phyloP scores from a whole-genome alignment of 768 basidiomycete genomes.

The Candolleomyces eurysporus region DNA sequence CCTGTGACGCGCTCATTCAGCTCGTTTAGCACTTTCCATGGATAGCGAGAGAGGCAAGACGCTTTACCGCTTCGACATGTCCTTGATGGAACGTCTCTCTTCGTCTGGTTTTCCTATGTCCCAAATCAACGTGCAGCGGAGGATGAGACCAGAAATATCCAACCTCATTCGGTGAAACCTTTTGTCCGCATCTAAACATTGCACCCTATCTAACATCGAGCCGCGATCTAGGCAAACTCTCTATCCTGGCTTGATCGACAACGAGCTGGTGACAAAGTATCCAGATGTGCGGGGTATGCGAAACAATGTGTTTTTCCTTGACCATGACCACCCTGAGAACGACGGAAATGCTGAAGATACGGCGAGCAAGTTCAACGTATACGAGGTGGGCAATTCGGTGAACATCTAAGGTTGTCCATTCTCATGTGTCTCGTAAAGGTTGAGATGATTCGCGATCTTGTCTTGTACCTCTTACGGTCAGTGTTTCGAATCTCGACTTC shows the following conservation, averaged over 20 bases:
- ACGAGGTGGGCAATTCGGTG: conserved; percentile 47
- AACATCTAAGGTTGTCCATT: not conserved
- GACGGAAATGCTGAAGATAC: conserved; percentile 54
- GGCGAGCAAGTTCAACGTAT: conserved; percentile 61
- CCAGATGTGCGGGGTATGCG: conserved; percentile 59
- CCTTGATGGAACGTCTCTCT: conserved; percentile 74
- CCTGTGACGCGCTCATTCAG: not conserved
- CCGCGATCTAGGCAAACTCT: conserved; percentile 45
- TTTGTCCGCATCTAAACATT: not conserved
- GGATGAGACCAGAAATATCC: conserved; percentile 74
- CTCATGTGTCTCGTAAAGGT: conserved; percentile 32
- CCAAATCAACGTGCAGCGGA: conserved; percentile 60
- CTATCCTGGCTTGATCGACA: conserved; percentile 60
- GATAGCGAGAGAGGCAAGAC: conserved; percentile 55
- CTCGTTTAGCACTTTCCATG: conserved; percentile 58
- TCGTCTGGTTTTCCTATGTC: conserved; percentile 61
- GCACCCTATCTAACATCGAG: not conserved
- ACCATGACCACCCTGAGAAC: conserved; percentile 60
- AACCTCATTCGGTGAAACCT: conserved; percentile 48
- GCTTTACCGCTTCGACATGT: conserved; percentile 68
- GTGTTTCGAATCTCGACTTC: not conserved
- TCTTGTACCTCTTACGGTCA: conserved; percentile 41
- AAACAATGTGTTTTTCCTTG: conserved; percentile 67
- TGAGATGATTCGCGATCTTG: conserved; percentile 42
- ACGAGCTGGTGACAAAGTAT: conserved; percentile 49